Percentiles rank a stretch among this genome's conserved stretches.
phyloP scores from a whole-genome alignment of 2,329 filamentous ascomycete species.

The Monosporascus cannonballus region DNA sequence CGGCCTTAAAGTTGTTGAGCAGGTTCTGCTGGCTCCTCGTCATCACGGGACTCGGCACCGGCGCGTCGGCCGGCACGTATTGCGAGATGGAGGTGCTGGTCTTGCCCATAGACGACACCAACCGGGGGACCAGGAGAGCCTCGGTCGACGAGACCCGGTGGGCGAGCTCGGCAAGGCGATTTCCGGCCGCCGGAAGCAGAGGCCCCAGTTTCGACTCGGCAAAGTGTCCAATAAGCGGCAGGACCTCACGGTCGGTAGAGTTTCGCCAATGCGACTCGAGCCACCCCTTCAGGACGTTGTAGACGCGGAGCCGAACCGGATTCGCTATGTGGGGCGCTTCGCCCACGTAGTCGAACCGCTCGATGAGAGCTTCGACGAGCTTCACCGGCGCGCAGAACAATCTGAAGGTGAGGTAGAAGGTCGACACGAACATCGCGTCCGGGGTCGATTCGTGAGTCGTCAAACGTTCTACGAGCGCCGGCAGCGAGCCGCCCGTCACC shows the following conservation, averaged over 20 bases:
- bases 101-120: conserved; percentile 84
- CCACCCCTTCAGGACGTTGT: conserved; percentile 97
- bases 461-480: conserved; percentile 87
- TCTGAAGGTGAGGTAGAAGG: conserved; percentile 94
- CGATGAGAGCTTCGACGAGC: conserved; percentile 76
- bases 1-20: conserved; percentile 68
- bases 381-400: conserved; percentile 79
- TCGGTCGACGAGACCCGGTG: conserved; percentile 70
- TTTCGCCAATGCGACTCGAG: conserved; percentile 92
- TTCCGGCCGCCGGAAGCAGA: conserved; percentile 69
- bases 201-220: conserved; percentile 64
- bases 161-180: conserved; percentile 72
- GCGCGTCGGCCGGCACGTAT: conserved; percentile 64
- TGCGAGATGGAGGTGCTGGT: conserved; percentile 69
- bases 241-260: conserved; percentile 69
- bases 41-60: conserved; percentile 63
- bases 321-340: conserved; percentile 68
- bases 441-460: conserved; percentile 91
- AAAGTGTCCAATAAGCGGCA: conserved; percentile 73
- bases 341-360: conserved; percentile 86
- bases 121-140: conserved; percentile 71
- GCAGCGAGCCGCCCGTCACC: conserved; percentile 85
- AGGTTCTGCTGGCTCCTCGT: conserved; percentile 70
- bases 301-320: conserved; percentile 83
- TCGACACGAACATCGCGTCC: conserved; percentile 84